These are phyloP conservation scores for Picochlorum sp. DNA, from an alignment of 139 green algal genomes.

Conservation along the genomic window DNA sequence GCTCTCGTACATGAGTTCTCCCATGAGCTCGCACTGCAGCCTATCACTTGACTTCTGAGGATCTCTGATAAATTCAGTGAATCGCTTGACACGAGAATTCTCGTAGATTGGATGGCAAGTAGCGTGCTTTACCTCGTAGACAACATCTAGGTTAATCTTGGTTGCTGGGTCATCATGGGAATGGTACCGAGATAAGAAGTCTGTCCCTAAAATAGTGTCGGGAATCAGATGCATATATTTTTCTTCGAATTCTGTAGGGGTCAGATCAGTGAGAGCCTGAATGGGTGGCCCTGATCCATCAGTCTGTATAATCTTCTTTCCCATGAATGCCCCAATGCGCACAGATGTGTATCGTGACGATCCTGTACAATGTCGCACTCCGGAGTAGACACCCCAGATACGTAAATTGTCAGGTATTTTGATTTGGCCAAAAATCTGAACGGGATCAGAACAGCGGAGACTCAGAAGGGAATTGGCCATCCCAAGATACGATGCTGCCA, in stretches of 20 bases:
- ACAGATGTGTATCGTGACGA: slow-evolving; percentile 79
- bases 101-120: slow-evolving; percentile 75
- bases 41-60: neutral
- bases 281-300: too few relatives aligned
- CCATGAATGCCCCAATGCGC: slow-evolving; percentile 83
- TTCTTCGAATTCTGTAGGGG: slow-evolving; percentile 52
- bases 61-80: slow-evolving; percentile 44
- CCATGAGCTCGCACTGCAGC: slow-evolving; percentile 48
- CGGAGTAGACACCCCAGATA: slow-evolving; percentile 84
- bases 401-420: slow-evolving; percentile 51
- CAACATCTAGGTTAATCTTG: slow-evolving; percentile 28
- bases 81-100: slow-evolving; percentile 65
- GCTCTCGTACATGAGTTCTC: slow-evolving; percentile 85
- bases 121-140: slow-evolving; percentile 49
- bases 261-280: slow-evolving; percentile 11
- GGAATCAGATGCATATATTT: slow-evolving; percentile 52
- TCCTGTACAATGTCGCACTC: slow-evolving; percentile 72
- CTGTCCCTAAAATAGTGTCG: slow-evolving; percentile 39
- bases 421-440: slow-evolving; percentile 55
- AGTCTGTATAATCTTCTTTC: slow-evolving; percentile 39
- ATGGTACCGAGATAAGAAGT: slow-evolving; percentile 59
- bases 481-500: slow-evolving; percentile 74
- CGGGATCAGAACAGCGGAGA: slow-evolving; percentile 73
- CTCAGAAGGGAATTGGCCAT: slow-evolving; percentile 56
- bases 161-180: slow-evolving; percentile 67